Evolutionary conservation across 441 rosid genomes (phyloP).

Genomic region (Populus trichocarpa): DNA sequence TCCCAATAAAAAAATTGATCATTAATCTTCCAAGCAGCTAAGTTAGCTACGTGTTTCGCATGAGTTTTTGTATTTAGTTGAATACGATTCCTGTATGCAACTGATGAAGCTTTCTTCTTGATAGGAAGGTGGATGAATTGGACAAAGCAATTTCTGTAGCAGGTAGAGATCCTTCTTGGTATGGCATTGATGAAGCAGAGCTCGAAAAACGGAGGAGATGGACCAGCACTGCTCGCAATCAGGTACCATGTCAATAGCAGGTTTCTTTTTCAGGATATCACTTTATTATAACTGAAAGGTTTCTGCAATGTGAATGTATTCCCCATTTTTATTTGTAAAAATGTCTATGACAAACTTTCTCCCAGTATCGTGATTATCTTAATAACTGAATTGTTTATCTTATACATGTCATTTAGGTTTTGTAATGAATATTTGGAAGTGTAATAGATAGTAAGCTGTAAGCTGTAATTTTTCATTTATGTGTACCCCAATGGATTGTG

Average conservation of each 20-base stretch:
- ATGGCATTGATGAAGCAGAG: slow-evolving; percentile 77
- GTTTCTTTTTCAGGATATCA: background rate
- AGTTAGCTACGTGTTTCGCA: background rate
- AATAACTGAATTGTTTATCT: background rate
- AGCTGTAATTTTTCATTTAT: background rate
- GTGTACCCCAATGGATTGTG: slow-evolving; percentile 14
- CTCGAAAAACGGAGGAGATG: slow-evolving; percentile 90
- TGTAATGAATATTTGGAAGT: background rate
- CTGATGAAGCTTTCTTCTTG: slow-evolving; percentile 48
- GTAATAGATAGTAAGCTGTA: background rate
- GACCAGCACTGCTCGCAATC: slow-evolving; percentile 80
- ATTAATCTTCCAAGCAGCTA: background rate
- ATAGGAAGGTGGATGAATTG: slow-evolving; percentile 96
- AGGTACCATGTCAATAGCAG: slow-evolving; percentile 40
- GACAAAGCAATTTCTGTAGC: slow-evolving; percentile 88
- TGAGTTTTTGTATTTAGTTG: background rate
- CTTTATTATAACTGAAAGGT: slow-evolving; percentile 8
- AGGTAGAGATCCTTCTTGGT: slow-evolving; percentile 83
- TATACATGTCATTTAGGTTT: background rate
- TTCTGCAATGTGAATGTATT: background rate
- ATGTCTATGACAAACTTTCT: slow-evolving; percentile 3
- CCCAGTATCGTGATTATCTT: background rate
- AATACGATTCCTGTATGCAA: slow-evolving; percentile 22
- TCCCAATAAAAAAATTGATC: background rate
- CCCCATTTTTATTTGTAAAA: background rate